Evolutionary conservation across 1,284 basidiomycete species (phyloP), one percentile per base, ranked within the genome.

Genomic region (Trametes sp.): DNA sequence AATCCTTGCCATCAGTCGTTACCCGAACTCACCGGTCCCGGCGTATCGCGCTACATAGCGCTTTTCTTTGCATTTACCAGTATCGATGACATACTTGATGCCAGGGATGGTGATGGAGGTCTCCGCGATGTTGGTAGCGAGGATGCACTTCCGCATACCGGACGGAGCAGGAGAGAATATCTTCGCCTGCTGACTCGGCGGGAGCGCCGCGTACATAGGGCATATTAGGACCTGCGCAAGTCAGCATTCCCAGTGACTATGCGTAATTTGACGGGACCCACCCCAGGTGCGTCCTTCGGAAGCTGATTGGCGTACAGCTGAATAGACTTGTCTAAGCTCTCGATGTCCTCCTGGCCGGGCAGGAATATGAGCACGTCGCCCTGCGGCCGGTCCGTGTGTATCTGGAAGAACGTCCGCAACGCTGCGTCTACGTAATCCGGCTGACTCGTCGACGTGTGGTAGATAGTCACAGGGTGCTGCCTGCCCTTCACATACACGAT

Each of bases 81-180:
- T 91, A 76, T 99, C 97, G 52, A 99, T 91, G 8, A 99, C 97
- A 74, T 95, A 98, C 62, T 88, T 91, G 58, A 99, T 91, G 1
- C 96, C 96, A 5, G 96, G 95, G 71, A 99, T 98, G 4, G 97
- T 99, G 75, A 99, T 94, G 24, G 93, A 95, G 0, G 98, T 99
- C 77, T 99, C 97, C n/a, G 97, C 96, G 56, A 98, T 95, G 76
- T 98, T 98, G 16, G 96, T 98, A 0, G 95, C 92, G 29, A 99
- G 82, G 61, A 98, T 94, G 73, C 96, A 92, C 75, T 98, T 96
- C 51, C 97, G 88, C 1, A 86, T 88, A 54, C 88, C 84, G 0
- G 85, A 73, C 2, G 94, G 89, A 1, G 94, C 82, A 1, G 87
- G 78, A 1, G 79, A 76, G 76, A 98, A 98, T 64, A 93, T 93